Conservation (phyloP, 192 early-diverging fungal genomes). For the Martensiomyces pterosporus region DNA sequence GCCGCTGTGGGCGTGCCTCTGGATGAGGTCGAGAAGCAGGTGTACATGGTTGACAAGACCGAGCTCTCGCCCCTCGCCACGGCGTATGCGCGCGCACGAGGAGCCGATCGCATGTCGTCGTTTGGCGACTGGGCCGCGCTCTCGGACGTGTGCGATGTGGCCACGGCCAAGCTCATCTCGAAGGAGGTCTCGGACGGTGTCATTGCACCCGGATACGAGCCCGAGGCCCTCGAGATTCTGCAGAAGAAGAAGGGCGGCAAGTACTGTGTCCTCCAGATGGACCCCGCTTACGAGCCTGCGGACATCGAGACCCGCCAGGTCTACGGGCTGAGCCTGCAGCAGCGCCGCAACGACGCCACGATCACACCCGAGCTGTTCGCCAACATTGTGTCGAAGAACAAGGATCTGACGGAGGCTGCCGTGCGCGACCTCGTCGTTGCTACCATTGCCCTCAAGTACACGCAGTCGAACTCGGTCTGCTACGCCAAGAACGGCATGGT, state of each 20-base stretch:
- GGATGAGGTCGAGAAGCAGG: conserved; percentile 74
- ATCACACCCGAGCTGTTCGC: conserved; percentile 75
- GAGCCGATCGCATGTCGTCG: conserved; percentile 98
- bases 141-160: conserved; percentile 80
- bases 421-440: conserved; percentile 90
- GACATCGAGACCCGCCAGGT: conserved; percentile 88
- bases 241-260: conserved; percentile 96
- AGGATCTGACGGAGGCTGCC: conserved; percentile 61
- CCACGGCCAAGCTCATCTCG: conserved; percentile 92
- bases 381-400: conserved; percentile 84
- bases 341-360: conserved; percentile 84
- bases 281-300: conserved; percentile 83
- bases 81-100: conserved; percentile 96
- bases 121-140: conserved; percentile 99
- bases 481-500: conserved; percentile 98
- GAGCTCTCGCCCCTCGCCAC: conserved; percentile 79
- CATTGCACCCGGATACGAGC: conserved; percentile 86
- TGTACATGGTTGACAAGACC: conserved; percentile 89
- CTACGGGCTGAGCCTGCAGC: conserved; percentile 87
- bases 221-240: conserved; percentile 85
- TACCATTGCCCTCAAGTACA: conserved; percentile 98
- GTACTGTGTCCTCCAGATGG: conserved; percentile 94
- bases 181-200: conserved; percentile 97
- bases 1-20: conserved; percentile 89
- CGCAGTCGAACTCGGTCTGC: conserved; percentile 98